Base-by-base conservation (phyloP, 805 yeast genomes). In the Hanseniaspora guilliermondii region DNA sequence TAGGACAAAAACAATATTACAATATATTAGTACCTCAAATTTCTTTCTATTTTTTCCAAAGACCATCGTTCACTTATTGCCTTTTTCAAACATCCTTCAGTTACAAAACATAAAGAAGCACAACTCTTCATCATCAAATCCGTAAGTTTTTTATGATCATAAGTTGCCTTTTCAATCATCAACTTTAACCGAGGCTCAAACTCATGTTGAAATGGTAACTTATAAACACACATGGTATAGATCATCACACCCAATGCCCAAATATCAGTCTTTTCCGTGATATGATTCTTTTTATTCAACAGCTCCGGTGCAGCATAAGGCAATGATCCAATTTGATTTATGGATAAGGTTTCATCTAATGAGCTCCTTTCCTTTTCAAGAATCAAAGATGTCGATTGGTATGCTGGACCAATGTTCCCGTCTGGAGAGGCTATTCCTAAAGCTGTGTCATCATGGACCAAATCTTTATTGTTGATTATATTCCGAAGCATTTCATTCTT, bases 241-340 rank as follows among this genome's bases (percentile, higher is more conserved):
- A 83, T 60, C 58, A 85, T 69, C 0, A 88, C 85, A 4, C 97
- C 97, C 45, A 85, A 73, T 0, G 96, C 95, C 97, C 97, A 89
- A 5, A 86, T 75, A 68, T 89, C 97, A 1, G 89, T 82, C 19
- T 45, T 49, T 27, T 35, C 42, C 4, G 47, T 48, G 9, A 33
- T 45, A 11, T 7, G 40, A 38, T 45, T 55, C 11, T 24, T 44
- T 24, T 42, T 45, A n/a, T 45, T 14, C 40, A 88, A 68, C 17
- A 87, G 72, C 64, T 89, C 96, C 0, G 97, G 97, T 0, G 95
- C 78, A 0, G 96, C 95, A 65, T 87, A 89, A 0, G 97, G 96
- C 33, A 89, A 71, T 1, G 96, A 88, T 0, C 97, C 97, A 48
- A 87, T 85, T 60, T 82, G 83, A 22, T 79, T 70, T 22, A 44